Conservation (phyloP, 192 early-diverging fungal genomes). For the Gaertneriomyces semiglobifer region DNA sequence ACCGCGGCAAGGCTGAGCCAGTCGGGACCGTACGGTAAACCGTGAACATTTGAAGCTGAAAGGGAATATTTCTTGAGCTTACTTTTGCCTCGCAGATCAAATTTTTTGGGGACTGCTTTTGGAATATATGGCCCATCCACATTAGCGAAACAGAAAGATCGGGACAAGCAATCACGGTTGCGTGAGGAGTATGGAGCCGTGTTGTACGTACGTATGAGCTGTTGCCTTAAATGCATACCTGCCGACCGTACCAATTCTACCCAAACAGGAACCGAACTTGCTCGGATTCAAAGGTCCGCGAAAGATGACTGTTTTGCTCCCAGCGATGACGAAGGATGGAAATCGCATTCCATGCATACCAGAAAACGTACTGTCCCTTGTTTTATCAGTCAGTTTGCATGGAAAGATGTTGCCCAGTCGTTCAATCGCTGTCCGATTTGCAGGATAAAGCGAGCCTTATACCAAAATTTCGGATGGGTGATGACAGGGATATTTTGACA, state of each 20-base stretch:
- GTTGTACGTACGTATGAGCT: slow-evolving; percentile 58
- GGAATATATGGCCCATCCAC: slow-evolving; percentile 52
- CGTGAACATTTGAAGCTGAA: too few relatives aligned
- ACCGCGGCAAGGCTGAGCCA: too few relatives aligned
- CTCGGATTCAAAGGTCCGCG: slow-evolving; percentile 88
- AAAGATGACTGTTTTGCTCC: slow-evolving; percentile 83
- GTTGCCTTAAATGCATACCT: too few relatives aligned
- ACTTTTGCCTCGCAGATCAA: slow-evolving; percentile 66
- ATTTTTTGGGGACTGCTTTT: slow-evolving; percentile 84
- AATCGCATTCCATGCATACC: slow-evolving; percentile 47
- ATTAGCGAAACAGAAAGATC: slow-evolving; percentile 34
- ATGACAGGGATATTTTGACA: slow-evolving; percentile 63
- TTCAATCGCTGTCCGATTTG: not conserved
- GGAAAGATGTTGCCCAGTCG: not conserved
- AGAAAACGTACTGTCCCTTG: not conserved
- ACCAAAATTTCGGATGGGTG: slow-evolving; percentile 49
- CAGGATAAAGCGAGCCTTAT: slow-evolving; percentile 67
- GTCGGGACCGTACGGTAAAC: slow-evolving; percentile 16
- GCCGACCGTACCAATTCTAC: too few relatives aligned
- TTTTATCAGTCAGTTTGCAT: slow-evolving; percentile 13
- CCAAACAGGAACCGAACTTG: slow-evolving; percentile 71
- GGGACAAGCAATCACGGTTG: slow-evolving; percentile 5
- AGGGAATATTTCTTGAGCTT: too few relatives aligned
- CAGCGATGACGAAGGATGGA: slow-evolving; percentile 61
- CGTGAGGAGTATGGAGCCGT: slow-evolving; percentile 52